These are phyloP conservation scores for Aspergillus sclerotiicarbonarius DNA, from an alignment of 495 filamentous ascomycete species.

Conservation along the genomic window DNA sequence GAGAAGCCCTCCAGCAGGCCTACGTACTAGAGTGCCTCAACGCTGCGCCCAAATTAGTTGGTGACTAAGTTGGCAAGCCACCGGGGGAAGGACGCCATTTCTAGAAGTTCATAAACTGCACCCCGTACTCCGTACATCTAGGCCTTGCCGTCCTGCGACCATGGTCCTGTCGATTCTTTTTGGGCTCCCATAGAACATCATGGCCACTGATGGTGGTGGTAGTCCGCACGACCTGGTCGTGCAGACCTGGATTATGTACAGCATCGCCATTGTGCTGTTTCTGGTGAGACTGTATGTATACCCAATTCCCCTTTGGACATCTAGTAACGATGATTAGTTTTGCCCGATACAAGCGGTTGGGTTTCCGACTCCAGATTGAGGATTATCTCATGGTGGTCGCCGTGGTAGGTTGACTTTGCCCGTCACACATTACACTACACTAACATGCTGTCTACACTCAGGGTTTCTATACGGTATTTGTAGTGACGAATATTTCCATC, in stretches of 20 bases:
- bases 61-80: not conserved
- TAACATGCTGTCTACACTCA: not conserved
- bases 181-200: not conserved
- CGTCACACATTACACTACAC: not conserved
- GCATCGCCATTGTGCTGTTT: not conserved
- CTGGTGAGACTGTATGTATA: not conserved
- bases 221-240: constrained; percentile 2
- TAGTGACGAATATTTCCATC: not conserved
- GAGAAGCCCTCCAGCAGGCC: not conserved
- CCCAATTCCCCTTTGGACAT: no score
- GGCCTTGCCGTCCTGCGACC: not conserved
- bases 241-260: constrained; percentile 4
- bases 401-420: not conserved
- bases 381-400: constrained; percentile 4
- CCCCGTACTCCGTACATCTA: not conserved
- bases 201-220: constrained; percentile 3
- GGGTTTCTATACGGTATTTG: constrained; percentile 4
- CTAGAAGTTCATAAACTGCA: constrained; percentile 1
- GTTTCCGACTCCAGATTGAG: not conserved
- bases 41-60: not conserved
- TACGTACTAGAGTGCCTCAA: not conserved
- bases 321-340: not conserved
- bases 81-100: not conserved
- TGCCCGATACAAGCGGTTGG: not conserved
- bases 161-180: not conserved